A percentile compares a stretch with the other conserved stretches of the same genome.
phyloP scores from a whole-genome alignment of 106 monocot species.

The Allium cepa region DNA sequence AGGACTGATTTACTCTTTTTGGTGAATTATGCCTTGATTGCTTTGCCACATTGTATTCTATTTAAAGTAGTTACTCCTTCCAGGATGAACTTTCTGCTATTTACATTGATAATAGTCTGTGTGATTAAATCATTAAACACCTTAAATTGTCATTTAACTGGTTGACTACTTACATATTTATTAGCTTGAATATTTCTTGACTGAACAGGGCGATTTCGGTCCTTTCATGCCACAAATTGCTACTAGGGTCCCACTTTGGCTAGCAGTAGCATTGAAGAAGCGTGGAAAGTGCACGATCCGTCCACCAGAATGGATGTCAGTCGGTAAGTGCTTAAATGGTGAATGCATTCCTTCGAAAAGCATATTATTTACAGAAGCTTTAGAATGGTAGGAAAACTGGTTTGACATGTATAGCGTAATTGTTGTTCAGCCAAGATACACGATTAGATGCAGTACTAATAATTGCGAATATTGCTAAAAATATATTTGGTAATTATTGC shows the following conservation, averaged over 20 bases:
- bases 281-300: conserved; percentile 59
- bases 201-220: conserved; percentile 55
- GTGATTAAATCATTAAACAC: background rate
- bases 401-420: background rate
- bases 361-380: background rate
- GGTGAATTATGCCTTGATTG: no score
- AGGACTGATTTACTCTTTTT: no score
- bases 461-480: no score
- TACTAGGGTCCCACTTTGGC: conserved; percentile 73
- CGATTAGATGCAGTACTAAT: no score
- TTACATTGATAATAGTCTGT: background rate
- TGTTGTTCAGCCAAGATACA: no score
- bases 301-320: conserved; percentile 62
- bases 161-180: background rate
- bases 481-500: no score
- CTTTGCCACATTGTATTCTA: no score
- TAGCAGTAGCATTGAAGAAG: conserved; percentile 62
- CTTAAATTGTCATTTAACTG: background rate
- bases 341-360: no score
- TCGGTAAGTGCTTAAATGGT: conserved; percentile 22
- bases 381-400: background rate
- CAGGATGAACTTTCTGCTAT: background rate
- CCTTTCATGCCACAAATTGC: conserved; percentile 61
- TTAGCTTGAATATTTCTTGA: background rate
- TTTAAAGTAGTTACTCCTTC: background rate